Base-by-base conservation (phyloP, 1,139 yeast genomes). In the Scheffersomyces lignicola region DNA sequence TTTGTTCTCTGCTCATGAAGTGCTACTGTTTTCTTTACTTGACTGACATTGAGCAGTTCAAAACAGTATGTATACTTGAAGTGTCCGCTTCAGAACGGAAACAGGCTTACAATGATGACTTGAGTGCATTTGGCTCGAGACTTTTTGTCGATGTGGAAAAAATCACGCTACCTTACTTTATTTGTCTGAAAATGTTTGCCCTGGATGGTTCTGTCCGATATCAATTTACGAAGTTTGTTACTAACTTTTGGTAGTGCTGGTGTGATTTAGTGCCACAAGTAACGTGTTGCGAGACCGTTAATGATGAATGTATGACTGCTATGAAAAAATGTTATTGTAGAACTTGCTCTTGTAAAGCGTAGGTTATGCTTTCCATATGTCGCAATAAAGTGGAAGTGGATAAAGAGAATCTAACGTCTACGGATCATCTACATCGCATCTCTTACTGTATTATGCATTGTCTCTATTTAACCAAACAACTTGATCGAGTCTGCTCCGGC, bases 61-160 rank as follows among this genome's bases (percentile, higher is more conserved):
- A 20, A 20, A 20, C n/a, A 20, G 23, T 20, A 20, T 20, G 23
- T 20, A 20, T 20, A 20, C 23, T 20, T 20, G 9, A 8, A 20
- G 8, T 9, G n/a, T n/a, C n/a, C 23, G 23, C 8, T 20, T 9
- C n/a, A 9, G 23, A 20, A 20, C n/a, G 8, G 23, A 9, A 20
- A 20, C n/a, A 20, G n/a, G 23, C 8, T 20, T 20, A 20, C 33
- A 34, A 76, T 82, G 90, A 83, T 83, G 90, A 83, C 82, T 60
- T 61, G 90, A 84, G 92, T 83, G 94, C 94, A 84, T 84, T 84
- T 84, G 94, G 92, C 94, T 84, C 94, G 92, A 84, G 92, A 82
- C 86, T 58, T 73, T 71, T 60, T 73, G 87, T 83, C 86, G 85
- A 73, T 84, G 94, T 84, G 94, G 94, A 84, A 83, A 83, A 82